A percentile compares a stretch with the other conserved stretches of the same genome.
These are phyloP conservation scores for Polyplosphaeria fusca DNA, from an alignment of 495 filamentous ascomycete genomes.

Conservation along the genomic window DNA sequence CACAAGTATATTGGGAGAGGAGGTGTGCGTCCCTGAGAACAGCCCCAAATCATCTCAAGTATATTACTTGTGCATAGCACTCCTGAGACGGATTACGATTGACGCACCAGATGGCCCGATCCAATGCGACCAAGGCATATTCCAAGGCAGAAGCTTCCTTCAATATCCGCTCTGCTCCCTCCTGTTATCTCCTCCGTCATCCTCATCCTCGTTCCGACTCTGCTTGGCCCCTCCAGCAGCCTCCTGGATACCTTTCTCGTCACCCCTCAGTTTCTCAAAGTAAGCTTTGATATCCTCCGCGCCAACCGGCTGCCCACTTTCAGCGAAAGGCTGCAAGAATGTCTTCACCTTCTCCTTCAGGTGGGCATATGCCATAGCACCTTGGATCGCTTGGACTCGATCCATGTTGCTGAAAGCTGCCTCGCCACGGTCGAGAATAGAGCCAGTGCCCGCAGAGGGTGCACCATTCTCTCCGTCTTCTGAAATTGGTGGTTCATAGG, in stretches of 20 bases:
- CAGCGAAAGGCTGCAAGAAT: constrained; percentile 90
- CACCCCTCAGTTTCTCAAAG: constrained; percentile 89
- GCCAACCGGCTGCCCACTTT: constrained; percentile 76
- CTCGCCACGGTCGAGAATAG: constrained; percentile 83
- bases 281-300: constrained; percentile 95
- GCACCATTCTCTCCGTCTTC: constrained; percentile 51
- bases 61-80: no score
- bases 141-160: no score
- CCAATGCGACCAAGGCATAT: no score
- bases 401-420: constrained; percentile 86
- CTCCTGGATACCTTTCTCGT: constrained; percentile 58
- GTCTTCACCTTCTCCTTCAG: constrained; percentile 90
- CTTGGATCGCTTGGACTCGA: constrained; percentile 88
- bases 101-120: no score
- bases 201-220: constrained; percentile 46
- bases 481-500: constrained; percentile 85
- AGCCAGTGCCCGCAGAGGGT: constrained; percentile 62
- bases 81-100: no score
- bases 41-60: no score
- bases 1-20: no score
- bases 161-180: constrained; percentile 39
- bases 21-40: no score
- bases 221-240: constrained; percentile 42
- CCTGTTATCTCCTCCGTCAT: constrained; percentile 30
- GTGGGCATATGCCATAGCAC: constrained; percentile 95